These are phyloP conservation scores for Cladophialophora bantiana DNA, from an alignment of 2,329 filamentous ascomycete genomes.

Conservation along the genomic window DNA sequence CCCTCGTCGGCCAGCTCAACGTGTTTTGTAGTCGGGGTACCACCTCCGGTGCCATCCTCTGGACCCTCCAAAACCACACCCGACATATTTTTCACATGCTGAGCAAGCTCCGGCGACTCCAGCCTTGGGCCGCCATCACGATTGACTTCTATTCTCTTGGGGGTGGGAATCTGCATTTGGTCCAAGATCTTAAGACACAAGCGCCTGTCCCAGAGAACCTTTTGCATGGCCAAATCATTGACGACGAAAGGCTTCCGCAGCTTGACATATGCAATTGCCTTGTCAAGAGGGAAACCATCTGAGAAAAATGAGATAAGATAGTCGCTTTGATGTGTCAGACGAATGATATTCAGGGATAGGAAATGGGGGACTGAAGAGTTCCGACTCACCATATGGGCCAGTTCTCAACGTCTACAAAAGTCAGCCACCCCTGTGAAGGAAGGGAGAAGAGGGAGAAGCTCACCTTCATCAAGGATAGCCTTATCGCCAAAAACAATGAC, in stretches of 20 bases:
- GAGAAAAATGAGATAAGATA: conserved; percentile 99
- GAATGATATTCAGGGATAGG: neutral
- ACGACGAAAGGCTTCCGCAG: conserved; percentile 95
- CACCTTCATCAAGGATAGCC: conserved; percentile 91
- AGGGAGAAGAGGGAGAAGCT: conserved; percentile 39
- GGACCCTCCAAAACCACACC: conserved; percentile 76
- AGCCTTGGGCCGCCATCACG: conserved; percentile 87
- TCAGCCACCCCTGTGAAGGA: conserved; percentile 22
- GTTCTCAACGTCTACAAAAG: conserved; percentile 77
- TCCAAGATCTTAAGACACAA: conserved; percentile 88
- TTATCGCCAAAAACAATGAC: conserved; percentile 98
- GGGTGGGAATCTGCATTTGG: conserved; percentile 86
- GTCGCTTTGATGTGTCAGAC: conserved; percentile 57
- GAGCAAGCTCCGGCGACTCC: conserved; percentile 78
- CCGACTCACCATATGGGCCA: conserved; percentile 82
- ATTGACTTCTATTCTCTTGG: conserved; percentile 86
- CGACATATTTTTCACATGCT: conserved; percentile 79
- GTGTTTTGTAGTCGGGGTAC: conserved; percentile 63
- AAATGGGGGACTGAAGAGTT: neutral
- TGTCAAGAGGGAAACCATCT: conserved; percentile 94
- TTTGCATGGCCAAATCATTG: conserved; percentile 97
- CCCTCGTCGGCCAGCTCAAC: conserved; percentile 90
- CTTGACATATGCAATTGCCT: conserved; percentile 94
- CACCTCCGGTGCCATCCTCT: conserved; percentile 70
- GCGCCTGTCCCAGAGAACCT: conserved; percentile 93